Evolutionary conservation across 768 basidiomycete species (phyloP).

Genomic region (Amanita muscaria): DNA sequence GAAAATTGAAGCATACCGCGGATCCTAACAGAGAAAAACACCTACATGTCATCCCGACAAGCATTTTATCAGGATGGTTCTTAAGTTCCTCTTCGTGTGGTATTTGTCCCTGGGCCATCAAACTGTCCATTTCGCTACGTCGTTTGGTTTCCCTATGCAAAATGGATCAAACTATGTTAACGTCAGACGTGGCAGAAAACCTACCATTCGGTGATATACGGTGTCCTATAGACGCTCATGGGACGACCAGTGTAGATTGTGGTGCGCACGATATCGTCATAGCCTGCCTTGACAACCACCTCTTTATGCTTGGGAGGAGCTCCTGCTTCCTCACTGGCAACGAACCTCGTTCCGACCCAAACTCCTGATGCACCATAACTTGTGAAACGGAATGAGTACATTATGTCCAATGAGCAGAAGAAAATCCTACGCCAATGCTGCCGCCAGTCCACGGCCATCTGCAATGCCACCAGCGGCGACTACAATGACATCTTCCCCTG

Average conservation of each 20-base stretch:
- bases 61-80: constrained; percentile 55
- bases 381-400: not conserved
- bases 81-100: constrained; percentile 71
- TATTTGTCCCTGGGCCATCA: constrained; percentile 57
- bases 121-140: constrained; percentile 45
- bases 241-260: constrained; percentile 74
- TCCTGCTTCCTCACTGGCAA: constrained; percentile 72
- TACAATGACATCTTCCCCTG: constrained; percentile 66
- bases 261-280: constrained; percentile 66
- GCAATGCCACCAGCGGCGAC: constrained; percentile 83
- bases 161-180: not conserved
- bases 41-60: constrained; percentile 55
- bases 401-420: not conserved
- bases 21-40: not conserved
- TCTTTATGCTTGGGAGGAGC: constrained; percentile 72
- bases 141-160: constrained; percentile 50
- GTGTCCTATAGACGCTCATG: constrained; percentile 72
- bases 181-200: not conserved
- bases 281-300: constrained; percentile 56
- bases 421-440: constrained; percentile 48
- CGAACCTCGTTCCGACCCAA: constrained; percentile 86
- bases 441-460: constrained; percentile 76
- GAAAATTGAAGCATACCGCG: constrained; percentile 2
- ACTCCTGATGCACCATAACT: constrained; percentile 80
- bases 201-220: constrained; percentile 70